A percentile compares a stretch with the other conserved stretches of the same genome.
These are phyloP conservation scores for Camillea tinctor DNA, from an alignment of 2,329 filamentous ascomycete species.

Conservation along the genomic window DNA sequence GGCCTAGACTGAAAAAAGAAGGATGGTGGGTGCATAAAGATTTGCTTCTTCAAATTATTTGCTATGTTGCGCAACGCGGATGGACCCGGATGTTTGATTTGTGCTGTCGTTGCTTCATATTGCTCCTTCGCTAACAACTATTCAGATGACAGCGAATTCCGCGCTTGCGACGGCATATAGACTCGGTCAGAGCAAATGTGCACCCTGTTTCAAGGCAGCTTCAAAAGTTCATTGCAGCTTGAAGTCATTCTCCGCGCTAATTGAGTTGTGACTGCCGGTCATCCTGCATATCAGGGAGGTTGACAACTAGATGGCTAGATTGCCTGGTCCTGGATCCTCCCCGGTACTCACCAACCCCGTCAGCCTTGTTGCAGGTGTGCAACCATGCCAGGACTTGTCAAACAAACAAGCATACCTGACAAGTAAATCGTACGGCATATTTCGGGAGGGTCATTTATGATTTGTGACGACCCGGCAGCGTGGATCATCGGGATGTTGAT, in stretches of 20 bases:
- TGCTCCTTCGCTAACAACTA: background rate
- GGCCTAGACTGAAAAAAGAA: background rate
- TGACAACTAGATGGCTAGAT: background rate
- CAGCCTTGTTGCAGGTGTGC: conserved; percentile 13
- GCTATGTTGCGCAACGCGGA: background rate
- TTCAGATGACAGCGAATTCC: background rate
- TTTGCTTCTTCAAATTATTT: background rate
- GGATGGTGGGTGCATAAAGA: background rate
- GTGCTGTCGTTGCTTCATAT: background rate
- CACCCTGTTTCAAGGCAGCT: background rate
- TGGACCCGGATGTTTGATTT: background rate
- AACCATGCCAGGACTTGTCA: conserved; percentile 12
- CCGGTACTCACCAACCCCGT: conserved; percentile 1
- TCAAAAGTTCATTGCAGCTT: background rate
- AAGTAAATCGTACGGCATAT: conserved; percentile 6
- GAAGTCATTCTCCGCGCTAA: background rate
- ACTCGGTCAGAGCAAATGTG: background rate
- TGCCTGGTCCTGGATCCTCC: conserved; percentile 4
- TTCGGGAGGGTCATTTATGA: conserved; percentile 5
- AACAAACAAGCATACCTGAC: conserved; percentile 10
- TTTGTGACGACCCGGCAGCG: conserved; percentile 14
- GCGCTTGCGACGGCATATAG: background rate
- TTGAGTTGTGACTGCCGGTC: background rate
- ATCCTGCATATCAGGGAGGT: background rate
- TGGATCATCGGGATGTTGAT: conserved; percentile 14